phyloP scores from a whole-genome alignment of 2,329 filamentous ascomycete genomes.

The Ceratocystis cacaofunesta region DNA sequence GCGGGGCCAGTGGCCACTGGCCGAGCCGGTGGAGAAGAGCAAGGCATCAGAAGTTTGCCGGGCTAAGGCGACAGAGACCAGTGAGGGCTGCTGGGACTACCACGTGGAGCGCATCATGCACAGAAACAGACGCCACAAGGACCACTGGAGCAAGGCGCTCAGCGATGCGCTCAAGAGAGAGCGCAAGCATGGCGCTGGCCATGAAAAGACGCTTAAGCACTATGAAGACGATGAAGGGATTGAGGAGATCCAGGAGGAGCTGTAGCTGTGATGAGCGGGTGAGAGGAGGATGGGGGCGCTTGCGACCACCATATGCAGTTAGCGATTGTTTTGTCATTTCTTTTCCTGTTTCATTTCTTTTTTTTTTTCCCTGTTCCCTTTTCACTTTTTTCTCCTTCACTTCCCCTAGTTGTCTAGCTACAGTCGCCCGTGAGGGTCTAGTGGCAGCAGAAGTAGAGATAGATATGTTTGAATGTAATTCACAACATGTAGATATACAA shows the following conservation, averaged over 20 bases:
- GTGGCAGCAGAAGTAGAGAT: background rate
- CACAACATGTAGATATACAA: background rate
- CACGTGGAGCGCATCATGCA: conserved; percentile 31
- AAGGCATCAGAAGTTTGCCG: conserved; percentile 23
- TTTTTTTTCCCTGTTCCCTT: too few species aligned
- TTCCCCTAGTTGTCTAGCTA: background rate
- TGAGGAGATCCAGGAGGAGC: conserved; percentile 16
- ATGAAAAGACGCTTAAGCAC: conserved; percentile 19
- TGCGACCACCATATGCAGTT: background rate
- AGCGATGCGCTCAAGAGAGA: conserved; percentile 24
- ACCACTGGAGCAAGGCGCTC: conserved; percentile 34
- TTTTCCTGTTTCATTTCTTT: background rate
- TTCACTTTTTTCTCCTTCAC: background rate
- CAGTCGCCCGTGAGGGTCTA: background rate
- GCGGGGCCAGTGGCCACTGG: conserved; percentile 40
- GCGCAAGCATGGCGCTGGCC: conserved; percentile 21
- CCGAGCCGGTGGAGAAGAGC: conserved; percentile 24
- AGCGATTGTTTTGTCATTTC: background rate
- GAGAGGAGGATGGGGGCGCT: background rate
- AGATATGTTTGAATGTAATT: background rate
- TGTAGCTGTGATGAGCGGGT: background rate
- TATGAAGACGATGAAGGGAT: conserved; percentile 17
- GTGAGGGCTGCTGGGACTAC: conserved; percentile 45
- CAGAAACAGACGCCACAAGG: conserved; percentile 25
- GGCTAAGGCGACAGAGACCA: conserved; percentile 22